Base-by-base conservation (phyloP, 441 rosid genomes). In the Francoa sonchifolia region DNA sequence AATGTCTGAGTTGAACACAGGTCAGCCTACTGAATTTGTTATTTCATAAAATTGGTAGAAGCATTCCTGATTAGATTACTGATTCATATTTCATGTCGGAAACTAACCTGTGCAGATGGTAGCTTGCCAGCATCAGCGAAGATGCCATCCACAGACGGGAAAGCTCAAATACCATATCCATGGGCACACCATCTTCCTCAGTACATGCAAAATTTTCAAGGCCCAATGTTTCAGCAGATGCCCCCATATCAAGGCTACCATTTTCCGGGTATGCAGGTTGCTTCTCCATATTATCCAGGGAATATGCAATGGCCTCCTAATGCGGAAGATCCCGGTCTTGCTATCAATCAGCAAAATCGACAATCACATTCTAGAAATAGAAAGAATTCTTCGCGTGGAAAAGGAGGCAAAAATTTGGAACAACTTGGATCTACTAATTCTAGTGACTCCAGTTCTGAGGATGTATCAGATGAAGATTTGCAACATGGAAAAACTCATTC, bases 181-280 rank as follows among this genome's bases (percentile, higher is more conserved):
- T 85, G 96, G 96, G 76, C 82, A 39, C 76, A 70, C 55, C 84
- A 80, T 54, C 54, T 50, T 48, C 79, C 82, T 50, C 95, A 62
- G 37, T 79, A 79, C 73, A 76, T 76, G 84, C 82, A 79, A 27
- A 77, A 75, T 55, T 84, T 84, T 55, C 94, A 77, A 52, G 95
- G 90, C 33, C 68, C 83, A 7, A 42, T 50, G 4, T 71, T 63
- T 57, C 79, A 56, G 11, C 88, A 74, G 40, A 54, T 67, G 67
- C 60, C 66, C 1, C 79, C 84, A 39, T 84, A 74, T 53, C 82
- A 66, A 49, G 69, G 88, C 27, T 89, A 77, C 48, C 52, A 67
- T 50, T 79, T 34, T 52, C 89, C 94, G 2, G 94, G 92, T 33
- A 70, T 79, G 88, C 92, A 65, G 44, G 65, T 63, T 40, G 64